These are phyloP conservation scores for Hygrophila difformis DNA, from an alignment of 257 asterid genomes.

Conservation along the genomic window DNA sequence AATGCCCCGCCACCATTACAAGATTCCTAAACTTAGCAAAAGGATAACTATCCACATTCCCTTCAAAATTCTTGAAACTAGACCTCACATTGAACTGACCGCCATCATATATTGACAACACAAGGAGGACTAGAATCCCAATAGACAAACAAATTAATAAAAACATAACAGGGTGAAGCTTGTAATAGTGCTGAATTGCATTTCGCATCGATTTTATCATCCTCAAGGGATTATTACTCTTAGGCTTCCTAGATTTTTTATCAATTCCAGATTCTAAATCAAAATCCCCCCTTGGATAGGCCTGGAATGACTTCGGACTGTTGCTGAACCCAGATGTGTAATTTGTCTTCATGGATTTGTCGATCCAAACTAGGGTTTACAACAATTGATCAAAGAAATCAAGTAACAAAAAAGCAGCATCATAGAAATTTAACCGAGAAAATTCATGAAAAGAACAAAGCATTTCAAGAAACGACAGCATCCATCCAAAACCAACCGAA, in stretches of 20 bases:
- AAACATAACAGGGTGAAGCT: slow-evolving; percentile 59
- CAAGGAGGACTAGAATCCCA: slow-evolving; percentile 35
- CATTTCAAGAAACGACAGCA: slow-evolving; percentile 6
- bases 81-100: slow-evolving; percentile 29
- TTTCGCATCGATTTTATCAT: slow-evolving; percentile 61
- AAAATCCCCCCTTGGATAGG: slow-evolving; percentile 71
- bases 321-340: slow-evolving; percentile 46
- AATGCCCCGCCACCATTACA: slow-evolving; percentile 99
- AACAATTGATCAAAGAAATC: slow-evolving; percentile 4
- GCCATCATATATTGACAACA: slow-evolving; percentile 34
- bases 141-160: slow-evolving; percentile 44
- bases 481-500: slow-evolving; percentile 1
- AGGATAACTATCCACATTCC: slow-evolving; percentile 44
- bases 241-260: slow-evolving; percentile 47
- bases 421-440: slow-evolving; percentile 18
- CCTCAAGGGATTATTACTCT: slow-evolving; percentile 29
- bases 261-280: slow-evolving; percentile 78
- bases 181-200: slow-evolving; percentile 42
- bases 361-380: slow-evolving; percentile 13
- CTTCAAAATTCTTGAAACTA: slow-evolving; percentile 31
- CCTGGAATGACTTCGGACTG: slow-evolving; percentile 83
- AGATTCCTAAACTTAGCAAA: slow-evolving; percentile 58
- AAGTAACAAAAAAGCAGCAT: slow-evolving; percentile 14
- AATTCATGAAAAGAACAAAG: too few relatives aligned
- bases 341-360: slow-evolving; percentile 63